Evolutionary conservation across 768 basidiomycete genomes (phyloP), one percentile per base, ranked within the genome.

Genomic region (Mycena metata): DNA sequence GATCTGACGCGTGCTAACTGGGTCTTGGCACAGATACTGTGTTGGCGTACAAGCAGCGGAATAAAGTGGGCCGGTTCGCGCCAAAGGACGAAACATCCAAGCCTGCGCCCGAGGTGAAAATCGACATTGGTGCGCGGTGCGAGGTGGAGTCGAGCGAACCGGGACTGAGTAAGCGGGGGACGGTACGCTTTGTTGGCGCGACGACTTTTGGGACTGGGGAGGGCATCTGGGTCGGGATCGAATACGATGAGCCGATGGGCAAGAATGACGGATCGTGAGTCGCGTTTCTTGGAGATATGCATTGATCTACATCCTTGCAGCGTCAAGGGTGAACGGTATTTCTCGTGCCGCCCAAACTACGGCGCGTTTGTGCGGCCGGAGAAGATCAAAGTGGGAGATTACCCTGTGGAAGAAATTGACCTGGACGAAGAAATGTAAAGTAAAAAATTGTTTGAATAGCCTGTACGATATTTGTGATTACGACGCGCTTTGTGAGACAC

Each of bases 211-310:
- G 88, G 12, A 87, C 85, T 66, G 87, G 83, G 16, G 76, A 79
- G 5, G 89, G 91, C 0, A 79, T 89, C 0, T 99, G 96, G 96
- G 87, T 98, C 1, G 97, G 97, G 0, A 84, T 99, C 21, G 95
- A 97, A 77, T 94, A 96, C 75, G 97, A 99, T 76, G 97, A 99
- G 74, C 96, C 97, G 4, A 85, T 95, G 24, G 97, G 97, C 13
- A 98, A 96, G 82, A 96, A 96, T 69, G 93, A 98, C 77, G 97
- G 97, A 72, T 91, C 90, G 96, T 97, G 76, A 81, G 96, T 16
- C 19, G 57, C 58, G 61, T 55, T 54, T 36, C 50, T 21, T 26
- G 54, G 30, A 39, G 21, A 7, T 42, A 2, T 6, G 3, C 19
- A n/a, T 33, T 51, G 39, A 21, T 64, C 68, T 59, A 66, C 66